Conservation (phyloP, 176 grass and related monocot genomes). For the Bolboschoenus planiculmis region DNA sequence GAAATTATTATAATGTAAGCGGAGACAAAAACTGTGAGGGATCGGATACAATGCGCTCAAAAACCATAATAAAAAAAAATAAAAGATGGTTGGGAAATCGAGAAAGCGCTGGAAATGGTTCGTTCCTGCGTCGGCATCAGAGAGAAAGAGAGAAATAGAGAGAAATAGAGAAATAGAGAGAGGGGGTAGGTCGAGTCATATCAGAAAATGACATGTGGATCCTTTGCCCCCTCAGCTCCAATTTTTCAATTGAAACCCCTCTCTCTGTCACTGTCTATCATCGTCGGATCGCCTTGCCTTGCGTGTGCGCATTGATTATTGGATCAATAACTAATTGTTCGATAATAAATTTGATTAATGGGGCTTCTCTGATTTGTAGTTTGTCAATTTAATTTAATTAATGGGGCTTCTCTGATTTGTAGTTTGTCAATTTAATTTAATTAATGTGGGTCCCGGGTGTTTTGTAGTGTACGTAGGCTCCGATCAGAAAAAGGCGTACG, state of each 20-base stretch:
- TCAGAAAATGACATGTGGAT: conserved; percentile 21
- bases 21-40: too few species aligned
- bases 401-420: too few species aligned
- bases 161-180: neutral
- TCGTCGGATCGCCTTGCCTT: too few species aligned
- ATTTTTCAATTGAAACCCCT: neutral
- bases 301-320: neutral
- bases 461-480: neutral
- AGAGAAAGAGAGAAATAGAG: neutral
- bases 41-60: neutral
- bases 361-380: too few species aligned
- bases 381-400: neutral
- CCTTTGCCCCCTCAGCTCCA: neutral
- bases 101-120: neutral
- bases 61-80: neutral
- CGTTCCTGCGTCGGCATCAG: neutral
- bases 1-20: too few species aligned
- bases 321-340: too few species aligned
- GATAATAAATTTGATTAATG: too few species aligned
- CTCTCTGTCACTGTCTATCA: neutral
- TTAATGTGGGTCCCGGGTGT: neutral
- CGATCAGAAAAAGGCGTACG: neutral
- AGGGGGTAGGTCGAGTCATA: neutral
- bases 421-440: neutral
- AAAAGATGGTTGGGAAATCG: neutral